Evolutionary conservation across 1,284 basidiomycete species (phyloP), one percentile per base, ranked within the genome.

Genomic region (Rhodotorula sp.): DNA sequence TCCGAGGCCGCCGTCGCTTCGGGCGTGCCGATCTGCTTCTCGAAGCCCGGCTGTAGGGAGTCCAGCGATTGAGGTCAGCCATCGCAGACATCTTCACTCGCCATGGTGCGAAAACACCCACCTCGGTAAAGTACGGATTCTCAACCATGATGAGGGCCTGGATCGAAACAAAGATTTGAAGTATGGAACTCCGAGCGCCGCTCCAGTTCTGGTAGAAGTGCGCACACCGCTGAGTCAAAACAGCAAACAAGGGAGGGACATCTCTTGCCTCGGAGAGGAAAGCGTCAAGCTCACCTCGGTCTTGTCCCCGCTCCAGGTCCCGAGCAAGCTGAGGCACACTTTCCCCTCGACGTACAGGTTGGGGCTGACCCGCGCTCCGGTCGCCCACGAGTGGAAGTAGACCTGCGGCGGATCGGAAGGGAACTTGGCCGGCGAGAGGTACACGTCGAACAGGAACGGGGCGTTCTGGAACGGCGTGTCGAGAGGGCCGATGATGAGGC

Each of bases 381-480:
- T 92, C 16, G 94, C 97, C 91, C 93, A 96, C 73, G 91, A 93
- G 71, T 90, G 86, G 82, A 97, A 97, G 82, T 93, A 90, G 6
- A 94, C 94, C 58, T 89, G 84, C 0, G 94, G 94, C 8, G 94
- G 93, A 74, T 87, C 88, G 76, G 90, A 86, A 3, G 94, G 94
- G 81, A 93, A 97, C 79, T 80, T 83, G 3, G 89, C 88, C 12
- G 91, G 90, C 79, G 92, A 90, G 43, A 96, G 85, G 85, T 90
- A 89, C 87, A 95, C 93, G 82, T 97, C 94, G 71, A 97, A 94
- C 46, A 97, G 89, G 81, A 97, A 95, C 0, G 94, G 93, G 29
- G 92, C 92, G 81, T 96, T 70, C 23, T 78, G 78, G 75, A 75
- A 81, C 54, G 94, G 94, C 14, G 94, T 97, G 71, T 94, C 94